These are phyloP conservation scores for Cercophora samala DNA, from an alignment of 495 filamentous ascomycete genomes.

Conservation along the genomic window DNA sequence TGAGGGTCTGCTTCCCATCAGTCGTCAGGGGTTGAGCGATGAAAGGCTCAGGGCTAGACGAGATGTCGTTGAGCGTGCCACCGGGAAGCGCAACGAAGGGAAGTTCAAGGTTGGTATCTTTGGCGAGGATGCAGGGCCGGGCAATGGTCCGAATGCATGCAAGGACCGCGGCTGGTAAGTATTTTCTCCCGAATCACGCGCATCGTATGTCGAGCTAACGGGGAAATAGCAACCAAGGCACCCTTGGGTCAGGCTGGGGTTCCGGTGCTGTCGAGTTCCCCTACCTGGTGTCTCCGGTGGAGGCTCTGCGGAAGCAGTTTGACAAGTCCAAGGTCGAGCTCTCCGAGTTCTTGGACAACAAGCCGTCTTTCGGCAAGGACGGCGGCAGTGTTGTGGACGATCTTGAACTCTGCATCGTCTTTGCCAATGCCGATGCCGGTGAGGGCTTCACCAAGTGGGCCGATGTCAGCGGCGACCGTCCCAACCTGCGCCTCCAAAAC, in stretches of 20 bases:
- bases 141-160: constrained; percentile 71
- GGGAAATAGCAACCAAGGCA: constrained; percentile 70
- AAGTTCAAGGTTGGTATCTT: constrained; percentile 69
- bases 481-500: constrained; percentile 73
- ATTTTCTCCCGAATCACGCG: neutral
- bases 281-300: constrained; percentile 68
- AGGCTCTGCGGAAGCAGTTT: constrained; percentile 63
- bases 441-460: constrained; percentile 63
- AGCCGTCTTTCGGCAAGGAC: constrained; percentile 26
- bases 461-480: constrained; percentile 75
- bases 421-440: constrained; percentile 60
- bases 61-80: constrained; percentile 19
- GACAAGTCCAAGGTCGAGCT: constrained; percentile 57
- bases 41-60: constrained; percentile 31
- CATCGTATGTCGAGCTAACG: constrained; percentile 18
- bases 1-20: constrained; percentile 60
- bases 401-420: constrained; percentile 67
- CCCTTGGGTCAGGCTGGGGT: constrained; percentile 84
- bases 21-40: constrained; percentile 46
- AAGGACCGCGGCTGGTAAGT: constrained; percentile 51
- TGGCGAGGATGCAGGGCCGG: constrained; percentile 77
- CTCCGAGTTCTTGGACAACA: constrained; percentile 59
- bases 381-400: constrained; percentile 34
- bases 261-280: constrained; percentile 86
- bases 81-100: constrained; percentile 27